These are phyloP conservation scores for Aspergillus ellipticus DNA, from an alignment of 495 filamentous ascomycete genomes.

Conservation along the genomic window DNA sequence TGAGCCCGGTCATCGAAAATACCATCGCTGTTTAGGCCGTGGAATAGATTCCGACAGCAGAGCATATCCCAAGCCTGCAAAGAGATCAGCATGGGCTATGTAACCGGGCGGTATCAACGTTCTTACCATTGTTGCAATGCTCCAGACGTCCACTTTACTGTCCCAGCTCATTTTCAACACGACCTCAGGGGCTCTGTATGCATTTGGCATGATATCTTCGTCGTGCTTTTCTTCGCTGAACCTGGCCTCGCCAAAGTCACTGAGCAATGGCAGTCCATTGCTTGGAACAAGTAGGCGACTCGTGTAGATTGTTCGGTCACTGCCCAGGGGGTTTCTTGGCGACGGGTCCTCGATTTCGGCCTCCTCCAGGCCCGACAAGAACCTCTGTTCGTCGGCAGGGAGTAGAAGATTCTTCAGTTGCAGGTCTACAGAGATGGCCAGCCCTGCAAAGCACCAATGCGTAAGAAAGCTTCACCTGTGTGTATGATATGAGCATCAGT, in stretches of 20 bases:
- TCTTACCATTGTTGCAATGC: conserved; percentile 39
- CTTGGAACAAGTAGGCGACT: conserved; percentile 1
- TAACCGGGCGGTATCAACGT: not conserved
- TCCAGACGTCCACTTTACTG: conserved; percentile 40
- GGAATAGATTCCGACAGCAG: conserved; percentile 10
- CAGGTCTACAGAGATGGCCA: conserved; percentile 6
- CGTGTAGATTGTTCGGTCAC: conserved; percentile 22
- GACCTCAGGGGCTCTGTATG: conserved; percentile 31
- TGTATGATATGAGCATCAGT: conserved; percentile 34
- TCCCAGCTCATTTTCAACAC: conserved; percentile 34
- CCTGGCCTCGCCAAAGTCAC: conserved; percentile 27
- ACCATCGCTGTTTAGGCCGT: conserved; percentile 14
- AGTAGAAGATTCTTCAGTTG: conserved; percentile 20
- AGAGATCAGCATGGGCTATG: not conserved
- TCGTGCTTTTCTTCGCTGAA: conserved; percentile 22
- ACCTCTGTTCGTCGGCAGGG: not conserved
- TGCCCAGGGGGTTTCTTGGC: conserved; percentile 18
- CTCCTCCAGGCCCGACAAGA: conserved; percentile 15
- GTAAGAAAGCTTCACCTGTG: conserved; percentile 28
- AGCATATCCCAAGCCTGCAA: conserved; percentile 20
- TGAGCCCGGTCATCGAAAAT: conserved; percentile 25
- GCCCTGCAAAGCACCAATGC: not conserved
- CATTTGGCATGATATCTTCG: conserved; percentile 19
- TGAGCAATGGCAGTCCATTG: conserved; percentile 18
- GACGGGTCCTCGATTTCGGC: conserved; percentile 8